Evolutionary conservation across 352 stramenopile species (phyloP), one percentile per base, ranked within the genome.

Genomic region (Phytophthora megakarya): DNA sequence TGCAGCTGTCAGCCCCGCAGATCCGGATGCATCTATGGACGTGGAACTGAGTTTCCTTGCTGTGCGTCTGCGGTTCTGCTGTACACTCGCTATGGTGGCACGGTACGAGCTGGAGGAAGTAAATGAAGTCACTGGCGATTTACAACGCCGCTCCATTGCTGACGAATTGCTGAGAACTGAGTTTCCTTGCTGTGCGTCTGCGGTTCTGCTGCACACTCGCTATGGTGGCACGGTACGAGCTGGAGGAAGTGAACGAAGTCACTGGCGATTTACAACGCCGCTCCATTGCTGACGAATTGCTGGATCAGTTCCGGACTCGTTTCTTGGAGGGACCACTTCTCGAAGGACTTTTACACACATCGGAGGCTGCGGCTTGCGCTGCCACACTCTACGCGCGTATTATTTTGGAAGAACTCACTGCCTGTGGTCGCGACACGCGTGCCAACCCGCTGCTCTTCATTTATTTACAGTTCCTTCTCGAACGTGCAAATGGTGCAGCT

Each of bases 151-250:
- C 26, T 95, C 85, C 9, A 93, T 96, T 54, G 88, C 84, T 5
- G n/a, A n/a, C n/a, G n/a, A n/a, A n/a, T n/a, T n/a, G n/a, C n/a
- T n/a, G n/a, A n/a, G 81, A 91, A 18, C 60, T 96, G 2, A 72
- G 83, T 25, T 67, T 73, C 11, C 70, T 96, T 1, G 80, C 86
- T 28, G 72, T 79, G 1, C 72, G 85, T 5, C 53, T 96, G n/a
- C 87, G 85, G 1, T 96, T 96, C 57, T 96, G 87, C 60, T 92
- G 81, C 21, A 94, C 87, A 15, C 68, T 96, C 16, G 69, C 80
- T 0, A 94, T 96, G 87, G 84, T 94, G 21, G 87, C 82, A 16
- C 82, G 79, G 13, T 92, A 80, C 50, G 78, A 94, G 44, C 62
- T 93, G 26, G 47, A 81, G 35, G 71, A 88, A 52, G 25, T 67